A percentile compares a stretch with the other conserved stretches of the same genome.
These are phyloP conservation scores for Cyclotella cryptica DNA, from an alignment of 108 stramenopile genomes.

Conservation along the genomic window DNA sequence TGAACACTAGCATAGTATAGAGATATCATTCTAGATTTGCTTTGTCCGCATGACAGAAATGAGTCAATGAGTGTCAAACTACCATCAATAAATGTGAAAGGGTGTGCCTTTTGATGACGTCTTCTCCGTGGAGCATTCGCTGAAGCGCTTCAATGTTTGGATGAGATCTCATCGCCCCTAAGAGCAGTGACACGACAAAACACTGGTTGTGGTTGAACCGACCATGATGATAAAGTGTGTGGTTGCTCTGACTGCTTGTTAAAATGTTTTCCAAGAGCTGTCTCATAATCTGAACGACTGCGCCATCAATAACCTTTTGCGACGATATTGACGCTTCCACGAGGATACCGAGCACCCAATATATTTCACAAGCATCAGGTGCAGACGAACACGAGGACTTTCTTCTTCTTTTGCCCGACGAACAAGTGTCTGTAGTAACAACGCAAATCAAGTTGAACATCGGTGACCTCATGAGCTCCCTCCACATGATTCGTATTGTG, in stretches of 20 bases:
- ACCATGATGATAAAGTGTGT: background rate
- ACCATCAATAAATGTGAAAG: constrained; percentile 15
- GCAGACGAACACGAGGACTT: background rate
- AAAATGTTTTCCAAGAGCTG: constrained; percentile 32
- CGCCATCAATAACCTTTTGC: constrained; percentile 6
- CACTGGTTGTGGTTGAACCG: constrained; percentile 7
- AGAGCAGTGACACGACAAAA: constrained; percentile 18
- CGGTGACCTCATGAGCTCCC: constrained; percentile 13
- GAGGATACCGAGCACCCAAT: constrained; percentile 26
- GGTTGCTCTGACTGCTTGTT: background rate
- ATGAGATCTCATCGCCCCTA: constrained; percentile 23
- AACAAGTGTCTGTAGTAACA: background rate
- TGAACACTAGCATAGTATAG: constrained; percentile 17
- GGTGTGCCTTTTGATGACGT: background rate
- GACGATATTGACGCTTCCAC: constrained; percentile 10
- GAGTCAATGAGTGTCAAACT: constrained; percentile 11
- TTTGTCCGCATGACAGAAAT: background rate
- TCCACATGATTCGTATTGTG: constrained; percentile 36
- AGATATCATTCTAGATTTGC: background rate
- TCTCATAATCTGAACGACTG: constrained; percentile 13
- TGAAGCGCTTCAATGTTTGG: constrained; percentile 23
- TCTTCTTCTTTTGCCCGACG: constrained; percentile 32
- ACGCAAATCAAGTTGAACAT: background rate
- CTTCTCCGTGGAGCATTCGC: constrained; percentile 5
- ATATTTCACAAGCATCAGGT: constrained; percentile 17